Conservation (phyloP, 495 filamentous ascomycete genomes). For the Achaetomiella virescens region DNA sequence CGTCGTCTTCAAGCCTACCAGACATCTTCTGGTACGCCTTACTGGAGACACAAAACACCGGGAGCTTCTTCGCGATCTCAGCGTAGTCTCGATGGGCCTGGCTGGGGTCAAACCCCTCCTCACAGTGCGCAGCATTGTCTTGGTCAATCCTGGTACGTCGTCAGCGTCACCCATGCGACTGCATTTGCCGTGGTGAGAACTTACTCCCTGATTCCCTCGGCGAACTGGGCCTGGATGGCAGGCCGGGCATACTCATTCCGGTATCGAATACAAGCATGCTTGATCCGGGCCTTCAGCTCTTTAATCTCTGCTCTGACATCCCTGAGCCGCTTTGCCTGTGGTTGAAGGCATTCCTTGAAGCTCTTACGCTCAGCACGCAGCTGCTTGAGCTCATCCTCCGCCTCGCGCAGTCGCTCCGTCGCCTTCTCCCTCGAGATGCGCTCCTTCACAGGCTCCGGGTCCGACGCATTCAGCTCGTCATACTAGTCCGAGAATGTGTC, state of each 20-base stretch:
- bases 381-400: constrained; percentile 7
- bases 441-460: background rate
- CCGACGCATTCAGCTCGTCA: background rate
- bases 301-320: constrained; percentile 22
- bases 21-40: constrained; percentile 54
- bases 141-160: constrained; percentile 14
- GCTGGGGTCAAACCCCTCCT: constrained; percentile 25
- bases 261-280: constrained; percentile 43
- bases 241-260: constrained; percentile 49
- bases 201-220: constrained; percentile 46
- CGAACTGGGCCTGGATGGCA: constrained; percentile 52
- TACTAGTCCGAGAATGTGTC: background rate
- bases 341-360: constrained; percentile 29
- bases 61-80: constrained; percentile 44
- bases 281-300: constrained; percentile 27
- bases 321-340: background rate
- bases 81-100: constrained; percentile 49
- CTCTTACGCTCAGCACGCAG: constrained; percentile 17
- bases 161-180: constrained; percentile 11
- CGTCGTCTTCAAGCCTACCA: constrained; percentile 42
- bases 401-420: background rate
- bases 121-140: constrained; percentile 13
- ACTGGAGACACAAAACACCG: constrained; percentile 58
- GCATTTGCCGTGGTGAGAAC: background rate
- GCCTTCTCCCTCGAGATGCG: constrained; percentile 5